Evolutionary conservation across 352 stramenopile species (phyloP), one percentile per base, ranked within the genome.

Genomic region (Phytophthora kernoviae): DNA sequence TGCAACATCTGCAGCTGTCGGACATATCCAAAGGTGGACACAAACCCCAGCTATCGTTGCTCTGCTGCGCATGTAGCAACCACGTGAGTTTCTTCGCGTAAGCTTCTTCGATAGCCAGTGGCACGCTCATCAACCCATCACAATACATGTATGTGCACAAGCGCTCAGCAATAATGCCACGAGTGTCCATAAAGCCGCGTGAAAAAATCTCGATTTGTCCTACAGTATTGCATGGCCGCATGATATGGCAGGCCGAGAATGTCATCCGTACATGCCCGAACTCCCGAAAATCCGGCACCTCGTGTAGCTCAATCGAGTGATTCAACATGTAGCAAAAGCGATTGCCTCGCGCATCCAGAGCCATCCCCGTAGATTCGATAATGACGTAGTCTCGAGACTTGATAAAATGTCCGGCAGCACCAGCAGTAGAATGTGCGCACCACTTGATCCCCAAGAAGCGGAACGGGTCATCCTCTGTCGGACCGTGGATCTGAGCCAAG

Each of bases 391-490:
- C 72, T 11, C 75, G 59, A 9, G 54, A 63, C 10, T 73, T 61
- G 22, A 86, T 57, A 39, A 84, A 66, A 27, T 68, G 14, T 24
- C 54, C 27, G 39, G 70, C 33, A 70, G 42, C n/a, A 62, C 40
- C 12, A 22, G 43, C 15, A 40, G 62, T 66, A 71, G 9, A 76
- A 45, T 26, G 65, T 30, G n/a, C 70, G 37, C 79, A 66, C 77
- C 77, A 82, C 39, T 87, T 87, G 53, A 87, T 51, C 15, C 68
- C 72, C 6, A 84, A 41, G 34, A 74, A 84, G 0, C 56, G 74
- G 55, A 77, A 87, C 18, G 74, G 77, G 34, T 87, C 72, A 17
- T 73, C 43, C 5, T 40, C 14, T 0, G 62, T 81, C 0, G 74
- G 74, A 5, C 49, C 41, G 46, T 67, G 52, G 22, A 84, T 60